Evolutionary conservation across 1,139 yeast species (phyloP), one percentile per base, ranked within the genome.

Genomic region (Suhomyces bolitotheri): DNA sequence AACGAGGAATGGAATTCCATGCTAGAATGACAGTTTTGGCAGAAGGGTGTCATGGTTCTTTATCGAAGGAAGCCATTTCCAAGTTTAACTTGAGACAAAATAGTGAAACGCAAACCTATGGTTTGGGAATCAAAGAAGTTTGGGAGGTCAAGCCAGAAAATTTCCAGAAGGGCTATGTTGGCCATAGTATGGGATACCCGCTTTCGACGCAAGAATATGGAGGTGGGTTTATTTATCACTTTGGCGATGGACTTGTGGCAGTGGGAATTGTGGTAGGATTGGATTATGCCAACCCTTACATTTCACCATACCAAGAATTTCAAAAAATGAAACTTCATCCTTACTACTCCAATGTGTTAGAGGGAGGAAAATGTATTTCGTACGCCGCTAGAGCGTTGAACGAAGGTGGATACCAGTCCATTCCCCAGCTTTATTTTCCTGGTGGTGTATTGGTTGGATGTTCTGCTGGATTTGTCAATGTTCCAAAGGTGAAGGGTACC

Each of bases 1-100:
- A 92, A 63, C 75, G 95, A 45, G 98, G 98, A 16, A 87, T 92
- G 96, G 97, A 88, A 58, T 92, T 92, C 60, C 94, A 83, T 50
- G 88, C 97, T 2, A 76, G 90, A 51, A 69, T 82, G 42, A 90
- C 97, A 0, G 82, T 92, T 14, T 73, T 92, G 34, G 96, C 96
- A 3, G 98, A 92, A 63, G 98, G 98, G 15, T 92, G 98, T 56
- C 97, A 89, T 61, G 98, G 98, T 0, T 89, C 97, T 1, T 67
- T 92, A 38, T 71, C 92, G 8, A 90, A 92, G 57, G 78, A 84
- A 52, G 81, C 78, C 1, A 82, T 90, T 39, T 64, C 74, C 38
- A 78, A 82, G 50, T 92, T 64, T 59, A 71, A 80, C 29, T 66
- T 92, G 38, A 74, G 97, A 40, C 72, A 73, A 35, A 74, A 80